Evolutionary conservation across 192 early-diverging fungal species (phyloP), one percentile per base, ranked within the genome.

Genomic region (Backusella australiensis): DNA sequence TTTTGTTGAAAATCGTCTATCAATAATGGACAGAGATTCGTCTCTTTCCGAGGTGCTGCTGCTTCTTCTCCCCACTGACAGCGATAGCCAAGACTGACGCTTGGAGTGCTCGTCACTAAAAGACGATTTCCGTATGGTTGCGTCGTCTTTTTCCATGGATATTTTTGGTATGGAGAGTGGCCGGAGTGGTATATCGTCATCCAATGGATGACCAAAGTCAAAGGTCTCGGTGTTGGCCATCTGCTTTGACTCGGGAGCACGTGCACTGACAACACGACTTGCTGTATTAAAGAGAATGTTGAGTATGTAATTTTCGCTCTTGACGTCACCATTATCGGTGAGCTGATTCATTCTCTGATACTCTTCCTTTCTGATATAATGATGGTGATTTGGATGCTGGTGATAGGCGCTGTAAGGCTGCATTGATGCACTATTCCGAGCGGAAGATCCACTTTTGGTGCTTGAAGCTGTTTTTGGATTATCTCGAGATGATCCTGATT

Each of bases 181-280:
- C 21, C 17, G 8, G 19, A 11, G 34, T 23, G 46, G 70, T 72
- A 72, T 75, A 39, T 56, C 35, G 8, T 69, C 11, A 12, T 38
- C 35, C 26, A 21, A 23, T 39, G 17, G 21, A n/a, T 69, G 29
- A 11, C 12, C 38, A 71, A 65, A 44, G 34, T 72, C 76, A 77
- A 65, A 44, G 4, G 14, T 34, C 0, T 70, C 53, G 23, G 29
- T 14, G 4, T n/a, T 5, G 5, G 69, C 34, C 12, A 72, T 32
- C 15, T 70, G 69, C 32, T 71, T 53, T 59, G 77, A 59, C 63
- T 79, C 78, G 7, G 78, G 38, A 32, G 36, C 67, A 34, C 78
- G 72, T 32, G 73, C 5, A 29, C 74, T 41, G 4, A 79, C 52
- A 26, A 79, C 78, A 35, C 78, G 59, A 11, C 21, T 23, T 11